Percentiles rank a stretch among this genome's conserved stretches.
These are phyloP conservation scores for Euphorbia lathyris DNA, from an alignment of 345 rosid genomes.

Conservation along the genomic window DNA sequence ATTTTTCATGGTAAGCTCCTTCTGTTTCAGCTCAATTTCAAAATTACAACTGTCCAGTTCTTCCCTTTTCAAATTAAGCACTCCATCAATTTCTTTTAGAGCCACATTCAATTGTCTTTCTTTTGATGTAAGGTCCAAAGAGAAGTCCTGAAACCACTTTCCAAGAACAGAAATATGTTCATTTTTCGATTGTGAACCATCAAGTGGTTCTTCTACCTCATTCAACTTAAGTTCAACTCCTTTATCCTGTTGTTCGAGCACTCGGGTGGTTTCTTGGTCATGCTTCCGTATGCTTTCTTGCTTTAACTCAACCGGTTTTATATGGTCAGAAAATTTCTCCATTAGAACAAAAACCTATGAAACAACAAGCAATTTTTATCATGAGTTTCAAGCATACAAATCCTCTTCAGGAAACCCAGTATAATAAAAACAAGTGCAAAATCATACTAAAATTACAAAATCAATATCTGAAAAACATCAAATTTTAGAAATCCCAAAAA, in stretches of 20 bases:
- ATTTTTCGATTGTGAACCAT: conserved; percentile 15
- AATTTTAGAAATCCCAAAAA: too few relatives aligned
- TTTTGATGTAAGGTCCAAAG: conserved; percentile 6
- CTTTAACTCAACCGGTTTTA: conserved; percentile 17
- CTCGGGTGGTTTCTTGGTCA: neutral
- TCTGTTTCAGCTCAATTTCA: too few relatives aligned
- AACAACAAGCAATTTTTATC: too few relatives aligned
- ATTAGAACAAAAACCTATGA: too few relatives aligned
- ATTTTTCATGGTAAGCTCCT: conserved; percentile 1
- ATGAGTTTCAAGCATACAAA: too few relatives aligned
- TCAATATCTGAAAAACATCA: too few relatives aligned
- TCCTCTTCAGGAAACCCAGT: too few relatives aligned
- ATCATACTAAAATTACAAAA: too few relatives aligned
- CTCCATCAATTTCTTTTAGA: conserved; percentile 1
- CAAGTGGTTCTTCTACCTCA: neutral
- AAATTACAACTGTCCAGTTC: conserved; percentile 13
- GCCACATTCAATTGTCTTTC: conserved; percentile 6
- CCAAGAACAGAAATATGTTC: conserved; percentile 12
- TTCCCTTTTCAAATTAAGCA: neutral
- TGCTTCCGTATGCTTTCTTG: conserved; percentile 16
- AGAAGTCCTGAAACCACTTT: conserved; percentile 5
- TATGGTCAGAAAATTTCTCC: conserved; percentile 8
- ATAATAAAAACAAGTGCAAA: too few relatives aligned
- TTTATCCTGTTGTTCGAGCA: neutral
- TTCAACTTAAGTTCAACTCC: too few relatives aligned